A percentile compares a stretch with the other conserved stretches of the same genome.
These are phyloP conservation scores for Uromyces viciae-fabae DNA, from an alignment of 1,284 basidiomycete genomes.

Conservation along the genomic window DNA sequence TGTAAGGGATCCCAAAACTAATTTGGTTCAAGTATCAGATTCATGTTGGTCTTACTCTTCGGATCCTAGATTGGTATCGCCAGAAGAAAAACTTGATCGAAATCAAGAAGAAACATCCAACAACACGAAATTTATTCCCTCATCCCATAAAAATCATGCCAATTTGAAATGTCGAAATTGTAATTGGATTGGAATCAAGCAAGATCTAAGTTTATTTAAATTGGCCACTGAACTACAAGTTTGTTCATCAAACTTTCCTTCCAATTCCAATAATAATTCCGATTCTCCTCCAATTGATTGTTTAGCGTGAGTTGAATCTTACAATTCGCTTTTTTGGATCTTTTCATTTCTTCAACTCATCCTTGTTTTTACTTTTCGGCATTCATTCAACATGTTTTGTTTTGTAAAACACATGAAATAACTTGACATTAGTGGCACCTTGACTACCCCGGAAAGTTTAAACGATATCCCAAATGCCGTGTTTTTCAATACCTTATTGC, in stretches of 20 bases:
- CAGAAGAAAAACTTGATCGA: not conserved
- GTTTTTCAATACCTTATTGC: not conserved
- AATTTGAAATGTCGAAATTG: not conserved
- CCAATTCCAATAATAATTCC: not conserved
- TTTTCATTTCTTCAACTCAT: not conserved
- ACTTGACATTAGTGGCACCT: not conserved
- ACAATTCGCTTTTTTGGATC: not conserved
- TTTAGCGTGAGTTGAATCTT: not conserved
- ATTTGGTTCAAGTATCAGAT: not conserved
- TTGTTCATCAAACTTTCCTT: not conserved
- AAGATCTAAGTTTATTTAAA: constrained; percentile 10
- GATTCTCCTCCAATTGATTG: not conserved
- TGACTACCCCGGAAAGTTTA: not conserved
- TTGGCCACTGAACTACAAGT: not conserved
- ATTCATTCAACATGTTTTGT: too few species aligned
- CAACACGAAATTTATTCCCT: too few species aligned
- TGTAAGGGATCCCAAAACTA: not conserved
- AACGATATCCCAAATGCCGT: not conserved
- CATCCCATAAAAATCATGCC: not conserved
- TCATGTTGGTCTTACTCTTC: not conserved
- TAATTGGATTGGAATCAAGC: constrained; percentile 11
- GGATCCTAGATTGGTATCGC: not conserved
- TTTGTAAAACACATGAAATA: too few species aligned
- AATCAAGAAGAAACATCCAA: not conserved
- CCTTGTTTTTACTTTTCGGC: not conserved